Base-by-base conservation (phyloP, 179 eudicot genomes). In the Carnegiea gigantea region DNA sequence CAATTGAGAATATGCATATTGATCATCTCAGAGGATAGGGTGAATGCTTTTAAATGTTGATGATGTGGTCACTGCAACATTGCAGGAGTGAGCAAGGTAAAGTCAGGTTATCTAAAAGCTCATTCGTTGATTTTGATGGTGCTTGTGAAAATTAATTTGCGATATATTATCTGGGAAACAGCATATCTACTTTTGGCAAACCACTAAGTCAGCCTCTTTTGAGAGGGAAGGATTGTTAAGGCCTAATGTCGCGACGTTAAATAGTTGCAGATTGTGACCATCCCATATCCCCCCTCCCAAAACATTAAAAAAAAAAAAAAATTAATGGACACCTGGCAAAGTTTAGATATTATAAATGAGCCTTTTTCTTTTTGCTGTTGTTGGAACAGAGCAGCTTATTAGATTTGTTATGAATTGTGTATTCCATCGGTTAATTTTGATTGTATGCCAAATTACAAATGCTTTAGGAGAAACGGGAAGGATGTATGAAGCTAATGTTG, bases 401-500 rank as follows among this genome's bases (percentile, higher is more conserved):
- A 65, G 17, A 65, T 65, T 30, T 70, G 43, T 17, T 70, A 33
- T 70, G 23, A 33, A 70, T 30, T 5, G 6, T 26, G 15, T 68
- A 28, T 48, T 46, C 23, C 46, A 24, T 46, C 18, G 26, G 23
- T 23, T 8, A 62, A 24, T 46, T 24, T 64, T 17, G 12, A 70
- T 26, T 73, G 36, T 43, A 24, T 51, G 57, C 57, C 57, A 51
- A 51, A 49, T 72, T 15, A 76, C 48, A 82, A 64, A 48, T 82
- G 38, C 83, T 87, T 51, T 85, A 96, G 99, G 98, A 79, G 98
- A 96, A 84, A 90, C 91, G 13, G 97, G 98, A 76, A 94, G 96
- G 83, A 96, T 96, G 99, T 96, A 96, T 81, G 99, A 96, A 91
- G 95, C 97, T 71, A 94, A 92, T 88, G 99, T 96, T 77, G 99